phyloP scores from a whole-genome alignment of 176 grass and related monocot species.

The Lolium perenne region DNA sequence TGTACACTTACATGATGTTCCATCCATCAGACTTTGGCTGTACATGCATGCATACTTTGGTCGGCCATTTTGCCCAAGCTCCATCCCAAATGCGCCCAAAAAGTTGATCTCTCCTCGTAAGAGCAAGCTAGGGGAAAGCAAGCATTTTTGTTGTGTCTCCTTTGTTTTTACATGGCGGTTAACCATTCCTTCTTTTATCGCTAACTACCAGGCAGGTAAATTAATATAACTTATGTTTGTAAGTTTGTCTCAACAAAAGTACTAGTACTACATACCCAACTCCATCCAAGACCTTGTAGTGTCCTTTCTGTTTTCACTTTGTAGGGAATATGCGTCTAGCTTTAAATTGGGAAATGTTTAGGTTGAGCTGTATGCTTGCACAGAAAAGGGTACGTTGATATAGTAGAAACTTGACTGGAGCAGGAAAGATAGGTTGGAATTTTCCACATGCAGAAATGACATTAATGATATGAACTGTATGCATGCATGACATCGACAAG shows the following conservation, averaged over 20 bases:
- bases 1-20: conserved; percentile 51
- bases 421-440: conserved; percentile 45
- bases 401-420: conserved; percentile 57
- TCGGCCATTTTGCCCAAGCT: conserved; percentile 46
- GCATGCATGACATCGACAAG: conserved; percentile 21
- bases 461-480: conserved; percentile 34
- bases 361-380: conserved; percentile 37
- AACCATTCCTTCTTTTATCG: background rate
- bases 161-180: conserved; percentile 35
- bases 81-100: conserved; percentile 58
- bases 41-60: conserved; percentile 50
- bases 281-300: background rate
- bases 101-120: conserved; percentile 49
- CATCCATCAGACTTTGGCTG: conserved; percentile 59
- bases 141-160: background rate
- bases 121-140: conserved; percentile 10
- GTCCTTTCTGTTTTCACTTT: conserved; percentile 36
- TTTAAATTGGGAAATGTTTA: conserved; percentile 24
- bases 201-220: background rate
- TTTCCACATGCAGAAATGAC: conserved; percentile 45
- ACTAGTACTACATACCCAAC: background rate
- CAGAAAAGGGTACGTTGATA: conserved; percentile 46
- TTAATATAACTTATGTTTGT: background rate
- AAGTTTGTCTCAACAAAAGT: background rate
- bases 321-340: conserved; percentile 21